phyloP scores from a whole-genome alignment of 192 early-diverging fungal genomes.

The Diversispora epigaea region DNA sequence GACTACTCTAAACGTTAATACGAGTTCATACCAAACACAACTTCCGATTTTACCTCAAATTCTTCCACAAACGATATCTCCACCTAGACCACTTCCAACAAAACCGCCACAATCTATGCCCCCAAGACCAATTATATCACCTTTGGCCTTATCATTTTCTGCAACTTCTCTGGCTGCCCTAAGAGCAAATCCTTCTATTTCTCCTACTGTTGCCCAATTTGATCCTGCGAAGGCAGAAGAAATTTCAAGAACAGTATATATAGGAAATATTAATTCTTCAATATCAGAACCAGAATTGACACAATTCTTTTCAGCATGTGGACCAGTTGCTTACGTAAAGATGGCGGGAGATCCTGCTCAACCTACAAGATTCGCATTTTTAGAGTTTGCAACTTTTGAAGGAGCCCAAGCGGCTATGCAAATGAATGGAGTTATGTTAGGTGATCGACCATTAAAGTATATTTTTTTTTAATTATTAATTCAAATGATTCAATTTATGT shows the following conservation, averaged over 20 bases:
- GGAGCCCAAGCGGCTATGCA: constrained; percentile 57
- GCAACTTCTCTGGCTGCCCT: constrained; percentile 39
- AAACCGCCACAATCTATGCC: constrained; percentile 32
- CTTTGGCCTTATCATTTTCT: constrained; percentile 46
- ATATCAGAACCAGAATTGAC: constrained; percentile 64
- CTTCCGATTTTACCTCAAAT: background rate
- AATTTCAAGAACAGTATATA: constrained; percentile 74
- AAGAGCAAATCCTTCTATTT: constrained; percentile 48
- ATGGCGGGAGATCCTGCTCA: constrained; percentile 74
- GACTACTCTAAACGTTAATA: constrained; percentile 18
- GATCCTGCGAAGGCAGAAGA: constrained; percentile 73
- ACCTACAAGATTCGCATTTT: constrained; percentile 71
- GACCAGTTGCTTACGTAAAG: constrained; percentile 68
- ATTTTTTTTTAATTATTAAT: background rate
- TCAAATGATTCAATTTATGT: background rate
- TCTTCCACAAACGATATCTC: constrained; percentile 11
- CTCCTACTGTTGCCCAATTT: constrained; percentile 52
- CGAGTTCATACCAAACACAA: constrained; percentile 25
- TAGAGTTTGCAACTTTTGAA: constrained; percentile 69
- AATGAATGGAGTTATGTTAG: constrained; percentile 65
- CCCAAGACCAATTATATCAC: constrained; percentile 38
- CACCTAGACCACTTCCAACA: constrained; percentile 19
- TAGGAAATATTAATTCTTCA: constrained; percentile 63
- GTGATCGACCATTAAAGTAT: constrained; percentile 63
- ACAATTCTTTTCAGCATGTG: constrained; percentile 59